Evolutionary conservation across 2,329 filamentous ascomycete species (phyloP).

Genomic region (Sporothrix euskadiensis): DNA sequence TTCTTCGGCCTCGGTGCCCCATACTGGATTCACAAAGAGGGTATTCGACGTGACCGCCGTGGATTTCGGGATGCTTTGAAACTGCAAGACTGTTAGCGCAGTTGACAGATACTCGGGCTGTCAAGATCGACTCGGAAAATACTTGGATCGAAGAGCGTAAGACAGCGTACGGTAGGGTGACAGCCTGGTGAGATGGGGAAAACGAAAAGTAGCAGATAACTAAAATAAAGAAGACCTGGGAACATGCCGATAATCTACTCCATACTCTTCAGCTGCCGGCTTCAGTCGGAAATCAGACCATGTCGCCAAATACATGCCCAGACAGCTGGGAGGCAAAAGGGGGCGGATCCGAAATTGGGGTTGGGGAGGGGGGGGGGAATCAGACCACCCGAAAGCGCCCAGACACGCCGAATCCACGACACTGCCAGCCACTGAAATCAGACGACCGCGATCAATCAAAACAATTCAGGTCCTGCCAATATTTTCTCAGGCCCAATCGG

Average conservation of each 20-base stretch:
- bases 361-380: neutral
- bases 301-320: neutral
- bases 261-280: neutral
- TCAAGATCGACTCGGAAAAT: neutral
- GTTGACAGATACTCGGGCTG: neutral
- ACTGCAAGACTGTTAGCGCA: constrained; percentile 16
- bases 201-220: neutral
- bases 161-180: neutral
- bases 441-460: neutral
- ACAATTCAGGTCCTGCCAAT: neutral
- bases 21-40: constrained; percentile 17
- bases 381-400: neutral
- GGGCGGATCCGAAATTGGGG: neutral
- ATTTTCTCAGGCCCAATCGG: neutral
- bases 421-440: neutral
- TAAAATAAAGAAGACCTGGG: neutral
- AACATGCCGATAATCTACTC: neutral
- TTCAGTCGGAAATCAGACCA: neutral
- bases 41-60: neutral
- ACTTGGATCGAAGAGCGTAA: neutral
- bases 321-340: neutral
- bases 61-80: neutral
- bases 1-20: constrained; percentile 18
- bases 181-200: neutral
- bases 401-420: neutral